A percentile compares a stretch with the other conserved stretches of the same genome.
Evolutionary conservation across 192 early-diverging fungal species (phyloP).

Genomic region (Oehlia diaphana): DNA sequence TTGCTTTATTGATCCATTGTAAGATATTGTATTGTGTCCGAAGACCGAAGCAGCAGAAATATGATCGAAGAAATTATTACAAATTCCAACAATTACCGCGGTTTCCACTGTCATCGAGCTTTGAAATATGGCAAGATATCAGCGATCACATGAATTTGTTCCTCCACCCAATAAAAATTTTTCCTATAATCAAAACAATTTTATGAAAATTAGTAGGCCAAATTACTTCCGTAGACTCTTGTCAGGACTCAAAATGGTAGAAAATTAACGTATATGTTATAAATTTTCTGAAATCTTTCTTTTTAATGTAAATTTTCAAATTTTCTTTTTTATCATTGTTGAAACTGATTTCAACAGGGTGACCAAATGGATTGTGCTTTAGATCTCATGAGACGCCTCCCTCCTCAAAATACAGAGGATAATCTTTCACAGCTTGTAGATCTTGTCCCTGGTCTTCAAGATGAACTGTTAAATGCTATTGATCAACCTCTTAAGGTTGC

Average conservation of each 20-base stretch:
- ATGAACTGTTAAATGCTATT: slow-evolving; percentile 87
- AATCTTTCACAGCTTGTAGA: slow-evolving; percentile 83
- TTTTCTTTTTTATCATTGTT: background rate
- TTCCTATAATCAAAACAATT: background rate
- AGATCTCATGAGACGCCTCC: slow-evolving; percentile 97
- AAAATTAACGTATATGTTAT: background rate
- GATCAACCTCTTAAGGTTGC: slow-evolving; percentile 90
- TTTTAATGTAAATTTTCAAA: background rate
- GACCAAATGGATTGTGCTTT: slow-evolving; percentile 84
- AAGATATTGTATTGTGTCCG: background rate
- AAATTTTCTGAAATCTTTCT: background rate
- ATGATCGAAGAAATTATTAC: background rate
- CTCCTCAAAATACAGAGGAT: slow-evolving; percentile 87
- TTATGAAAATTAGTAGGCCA: background rate
- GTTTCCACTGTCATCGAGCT: background rate
- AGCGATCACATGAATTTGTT: slow-evolving; percentile 28
- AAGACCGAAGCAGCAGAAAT: background rate
- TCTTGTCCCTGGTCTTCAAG: slow-evolving; percentile 81
- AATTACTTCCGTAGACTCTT: slow-evolving; percentile 19
- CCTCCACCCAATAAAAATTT: slow-evolving; percentile 25
- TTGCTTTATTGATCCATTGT: background rate
- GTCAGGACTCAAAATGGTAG: slow-evolving; percentile 19
- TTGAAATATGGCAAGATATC: background rate
- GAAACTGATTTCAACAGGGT: background rate
- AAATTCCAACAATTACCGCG: background rate